Conservation (phyloP, 1,139 yeast genomes). For the Suhomyces maxii region DNA sequence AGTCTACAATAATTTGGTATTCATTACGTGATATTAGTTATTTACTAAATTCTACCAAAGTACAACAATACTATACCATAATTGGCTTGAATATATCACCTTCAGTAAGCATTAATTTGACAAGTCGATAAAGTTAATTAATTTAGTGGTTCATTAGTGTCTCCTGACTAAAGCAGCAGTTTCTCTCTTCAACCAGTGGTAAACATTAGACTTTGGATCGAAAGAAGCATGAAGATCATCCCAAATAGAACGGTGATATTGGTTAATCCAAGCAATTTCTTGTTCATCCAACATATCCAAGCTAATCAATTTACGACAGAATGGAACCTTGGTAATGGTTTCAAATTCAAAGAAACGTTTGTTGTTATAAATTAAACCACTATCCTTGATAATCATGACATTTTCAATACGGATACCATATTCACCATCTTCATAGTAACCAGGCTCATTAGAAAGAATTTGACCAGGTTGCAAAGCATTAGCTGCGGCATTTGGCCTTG, state of each 20-base stretch:
- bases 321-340: constrained; percentile 89
- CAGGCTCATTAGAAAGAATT: constrained; percentile 91
- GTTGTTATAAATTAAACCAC: constrained; percentile 45
- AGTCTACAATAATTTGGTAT: too few relatives aligned
- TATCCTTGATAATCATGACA: constrained; percentile 63
- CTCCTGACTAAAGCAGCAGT: constrained; percentile 43
- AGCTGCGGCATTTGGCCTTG: constrained; percentile 50
- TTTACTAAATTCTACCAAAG: not conserved
- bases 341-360: constrained; percentile 71
- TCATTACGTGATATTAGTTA: not conserved
- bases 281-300: constrained; percentile 52
- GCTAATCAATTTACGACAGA: constrained; percentile 69
- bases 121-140: not conserved
- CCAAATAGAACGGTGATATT: constrained; percentile 67
- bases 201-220: constrained; percentile 53
- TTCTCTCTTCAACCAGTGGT: constrained; percentile 76
- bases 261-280: constrained; percentile 69
- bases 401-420: constrained; percentile 95
- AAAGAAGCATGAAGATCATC: constrained; percentile 48
- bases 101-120: too few relatives aligned
- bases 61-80: not conserved
- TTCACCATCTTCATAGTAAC: constrained; percentile 87
- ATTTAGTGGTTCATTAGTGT: not conserved
- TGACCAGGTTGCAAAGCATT: constrained; percentile 67
- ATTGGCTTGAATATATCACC: not conserved